Percentiles rank a stretch among this genome's conserved stretches.
Evolutionary conservation across 805 yeast species (phyloP).

Genomic region (Zygotorulaspora florentina): DNA sequence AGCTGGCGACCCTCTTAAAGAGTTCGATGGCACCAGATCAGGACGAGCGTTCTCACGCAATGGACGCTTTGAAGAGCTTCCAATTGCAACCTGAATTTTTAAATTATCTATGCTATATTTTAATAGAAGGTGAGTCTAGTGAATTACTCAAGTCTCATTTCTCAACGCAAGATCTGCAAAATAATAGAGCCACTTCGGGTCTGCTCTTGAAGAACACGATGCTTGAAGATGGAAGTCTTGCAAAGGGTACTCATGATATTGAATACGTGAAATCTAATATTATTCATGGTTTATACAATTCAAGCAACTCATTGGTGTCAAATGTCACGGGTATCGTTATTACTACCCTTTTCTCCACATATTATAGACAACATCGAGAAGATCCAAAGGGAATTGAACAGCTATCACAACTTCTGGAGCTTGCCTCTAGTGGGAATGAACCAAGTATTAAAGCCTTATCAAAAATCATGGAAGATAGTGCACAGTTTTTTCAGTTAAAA

Average conservation of each 20-base stretch:
- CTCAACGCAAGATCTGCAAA: slow-evolving; percentile 22
- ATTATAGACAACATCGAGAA: slow-evolving; percentile 35
- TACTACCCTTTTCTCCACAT: slow-evolving; percentile 66
- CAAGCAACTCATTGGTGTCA: slow-evolving; percentile 48
- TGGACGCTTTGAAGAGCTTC: slow-evolving; percentile 67
- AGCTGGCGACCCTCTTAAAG: slow-evolving; percentile 59
- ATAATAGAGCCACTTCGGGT: slow-evolving; percentile 79
- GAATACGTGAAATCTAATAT: slow-evolving; percentile 44
- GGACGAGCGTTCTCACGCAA: slow-evolving; percentile 58
- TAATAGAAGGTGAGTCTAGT: slow-evolving; percentile 49
- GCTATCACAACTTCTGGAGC: slow-evolving; percentile 61
- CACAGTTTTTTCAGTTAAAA: slow-evolving; percentile 57
- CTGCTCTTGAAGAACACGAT: slow-evolving; percentile 74
- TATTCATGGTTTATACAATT: slow-evolving; percentile 37
- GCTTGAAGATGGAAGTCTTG: slow-evolving; percentile 39
- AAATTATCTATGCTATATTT: slow-evolving; percentile 69
- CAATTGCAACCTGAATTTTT: slow-evolving; percentile 69
- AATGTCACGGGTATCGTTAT: slow-evolving; percentile 89
- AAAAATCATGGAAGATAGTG: slow-evolving; percentile 88
- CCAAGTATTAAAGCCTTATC: slow-evolving; percentile 62
- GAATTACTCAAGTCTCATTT: slow-evolving; percentile 38
- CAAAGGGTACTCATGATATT: slow-evolving; percentile 31
- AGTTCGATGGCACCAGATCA: slow-evolving; percentile 66
- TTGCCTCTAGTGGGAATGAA: slow-evolving; percentile 48
- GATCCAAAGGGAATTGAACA: slow-evolving; percentile 55